Base-by-base conservation (phyloP, 2,329 filamentous ascomycete species). In the Fusarium tupiense region DNA sequence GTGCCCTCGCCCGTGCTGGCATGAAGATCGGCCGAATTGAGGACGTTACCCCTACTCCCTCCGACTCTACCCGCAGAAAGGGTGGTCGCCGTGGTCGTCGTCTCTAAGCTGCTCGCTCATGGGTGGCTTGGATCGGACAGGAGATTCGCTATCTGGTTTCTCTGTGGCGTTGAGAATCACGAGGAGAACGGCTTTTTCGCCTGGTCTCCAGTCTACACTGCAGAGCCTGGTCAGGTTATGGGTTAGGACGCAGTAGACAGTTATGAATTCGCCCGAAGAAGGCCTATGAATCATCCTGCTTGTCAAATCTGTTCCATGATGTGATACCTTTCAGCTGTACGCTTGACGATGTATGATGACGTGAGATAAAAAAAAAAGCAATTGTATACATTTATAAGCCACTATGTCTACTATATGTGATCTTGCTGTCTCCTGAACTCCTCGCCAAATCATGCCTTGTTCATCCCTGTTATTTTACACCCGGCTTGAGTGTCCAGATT, bases 11-110 rank as follows among this genome's bases (percentile, higher is more conserved):
- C 85, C 97, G 96, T 91, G 95, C 96, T 82, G 96, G 96, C 86
- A 99, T 99, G 97, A 97, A 96, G 91, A 99, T 99, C 83, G 96
- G 96, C 85, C 94, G 96, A 85, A 99, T 99, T 83, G 96, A 99
- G 93, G 96, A 99, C 86, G 96, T 99, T 78, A 99, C 97, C 82
- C 96, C 96, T 82, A 99, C 96, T 74, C 96, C 97, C 82, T 99
- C 96, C 87, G 96, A 99, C 89, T 98, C 94, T 86, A 99, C 96
- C 84, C 94, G 96, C 89, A 95, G 96, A 90, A 99, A 99, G 95
- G 96, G 96, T 90, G 96, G 96, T 98, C 95, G 96, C 89, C 96
- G 96, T 94, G 96, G 96, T 98, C 96, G 96, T 90, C 96, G 96
- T 98, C 94, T 99, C 88, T 99, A 90, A 94, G 88, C 74, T 72